phyloP scores from a whole-genome alignment of 495 filamentous ascomycete species.

The Pyrenopolyporus hunteri region DNA sequence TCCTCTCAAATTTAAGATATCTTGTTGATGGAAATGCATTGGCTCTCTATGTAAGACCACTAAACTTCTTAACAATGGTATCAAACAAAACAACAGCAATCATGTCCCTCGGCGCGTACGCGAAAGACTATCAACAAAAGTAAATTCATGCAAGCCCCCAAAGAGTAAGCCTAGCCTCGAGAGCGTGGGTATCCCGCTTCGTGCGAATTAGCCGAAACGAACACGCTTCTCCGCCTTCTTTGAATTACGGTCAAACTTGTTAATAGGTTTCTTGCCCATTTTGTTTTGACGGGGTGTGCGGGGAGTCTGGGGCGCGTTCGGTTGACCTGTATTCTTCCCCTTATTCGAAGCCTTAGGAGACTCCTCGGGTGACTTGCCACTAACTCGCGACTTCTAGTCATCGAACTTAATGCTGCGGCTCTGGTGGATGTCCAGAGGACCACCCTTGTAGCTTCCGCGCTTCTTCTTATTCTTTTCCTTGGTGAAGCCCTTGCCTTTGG shows the following conservation, averaged over 20 bases:
- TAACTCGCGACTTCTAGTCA: slow-evolving; percentile 56
- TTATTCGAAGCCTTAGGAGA: not conserved
- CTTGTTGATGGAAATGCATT: not conserved
- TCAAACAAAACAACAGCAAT: slow-evolving; percentile 5
- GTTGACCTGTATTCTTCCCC: not conserved
- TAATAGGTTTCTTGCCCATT: not conserved
- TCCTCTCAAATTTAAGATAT: not conserved
- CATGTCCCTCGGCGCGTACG: not conserved
- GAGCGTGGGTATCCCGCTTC: not conserved
- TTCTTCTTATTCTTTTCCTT: slow-evolving; percentile 99
- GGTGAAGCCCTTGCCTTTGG: slow-evolving; percentile 95
- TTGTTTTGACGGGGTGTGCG: not conserved
- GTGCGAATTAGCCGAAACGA: not conserved
- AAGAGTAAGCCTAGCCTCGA: not conserved
- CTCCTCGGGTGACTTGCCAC: not conserved
- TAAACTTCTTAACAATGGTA: not conserved
- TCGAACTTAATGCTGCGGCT: slow-evolving; percentile 88
- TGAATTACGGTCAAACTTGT: not conserved
- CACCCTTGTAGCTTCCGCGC: slow-evolving; percentile 85
- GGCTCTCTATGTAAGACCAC: not conserved
- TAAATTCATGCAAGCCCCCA: not conserved
- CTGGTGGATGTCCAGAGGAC: slow-evolving; percentile 74
- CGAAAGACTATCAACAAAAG: not conserved
- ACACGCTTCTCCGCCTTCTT: slow-evolving; percentile 2
- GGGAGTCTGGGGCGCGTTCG: not conserved